Evolutionary conservation across 306 rosid genomes (phyloP).

Genomic region (Quercus variabilis): DNA sequence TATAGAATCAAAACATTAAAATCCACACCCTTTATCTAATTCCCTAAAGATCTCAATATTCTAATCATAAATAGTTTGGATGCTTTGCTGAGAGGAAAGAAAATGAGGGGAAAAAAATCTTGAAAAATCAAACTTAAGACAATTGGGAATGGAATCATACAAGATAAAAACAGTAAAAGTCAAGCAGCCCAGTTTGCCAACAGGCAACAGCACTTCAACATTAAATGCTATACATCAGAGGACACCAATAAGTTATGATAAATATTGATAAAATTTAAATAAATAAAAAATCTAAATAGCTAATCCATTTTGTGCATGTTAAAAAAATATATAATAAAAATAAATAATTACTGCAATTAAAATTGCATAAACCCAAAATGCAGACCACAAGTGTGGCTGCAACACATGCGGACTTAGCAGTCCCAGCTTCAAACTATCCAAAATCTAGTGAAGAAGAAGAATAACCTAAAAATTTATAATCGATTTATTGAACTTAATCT

Average conservation of each 20-base stretch:
- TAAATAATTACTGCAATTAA: background rate
- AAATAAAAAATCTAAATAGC: background rate
- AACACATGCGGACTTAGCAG: background rate
- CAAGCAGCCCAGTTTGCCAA: background rate
- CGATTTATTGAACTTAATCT: constrained; percentile 5
- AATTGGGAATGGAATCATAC: background rate
- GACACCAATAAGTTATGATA: background rate
- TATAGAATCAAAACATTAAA: background rate
- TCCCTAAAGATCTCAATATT: background rate
- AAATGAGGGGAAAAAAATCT: background rate
- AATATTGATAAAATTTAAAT: background rate
- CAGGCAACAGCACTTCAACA: background rate
- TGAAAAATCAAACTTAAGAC: background rate
- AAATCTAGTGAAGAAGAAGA: constrained; percentile 12
- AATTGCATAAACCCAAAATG: constrained; percentile 12
- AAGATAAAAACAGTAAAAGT: background rate
- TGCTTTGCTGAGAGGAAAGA: background rate
- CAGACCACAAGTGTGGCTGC: constrained; percentile 10
- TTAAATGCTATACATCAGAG: background rate
- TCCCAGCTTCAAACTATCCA: constrained; percentile 12
- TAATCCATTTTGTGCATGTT: background rate
- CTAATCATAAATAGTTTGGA: background rate
- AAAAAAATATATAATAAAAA: background rate
- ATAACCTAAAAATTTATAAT: constrained; percentile 3
- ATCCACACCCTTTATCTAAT: background rate